These are phyloP conservation scores for Gardenia jasminoides DNA, from an alignment of 257 asterid species.

Conservation along the genomic window DNA sequence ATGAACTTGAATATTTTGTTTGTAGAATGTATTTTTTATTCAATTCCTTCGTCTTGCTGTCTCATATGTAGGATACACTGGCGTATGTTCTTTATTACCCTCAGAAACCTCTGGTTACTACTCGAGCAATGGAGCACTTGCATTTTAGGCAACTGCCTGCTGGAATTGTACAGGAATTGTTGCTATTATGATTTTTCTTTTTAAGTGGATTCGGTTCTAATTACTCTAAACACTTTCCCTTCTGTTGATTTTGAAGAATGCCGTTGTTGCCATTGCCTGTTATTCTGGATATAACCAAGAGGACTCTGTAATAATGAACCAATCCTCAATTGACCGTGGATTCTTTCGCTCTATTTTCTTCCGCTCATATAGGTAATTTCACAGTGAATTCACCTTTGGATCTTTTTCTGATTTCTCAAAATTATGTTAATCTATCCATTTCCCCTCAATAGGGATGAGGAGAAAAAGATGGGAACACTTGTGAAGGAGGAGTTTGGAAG, in stretches of 20 bases:
- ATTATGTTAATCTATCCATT: neutral
- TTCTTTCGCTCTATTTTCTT: conserved; percentile 26
- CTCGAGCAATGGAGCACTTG: conserved; percentile 31
- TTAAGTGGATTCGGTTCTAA: neutral
- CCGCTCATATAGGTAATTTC: conserved; percentile 25
- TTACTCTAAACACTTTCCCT: neutral
- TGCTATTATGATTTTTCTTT: neutral
- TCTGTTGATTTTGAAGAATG: conserved; percentile 11
- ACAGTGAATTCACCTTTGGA: neutral
- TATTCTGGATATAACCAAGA: conserved; percentile 31
- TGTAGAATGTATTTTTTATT: neutral
- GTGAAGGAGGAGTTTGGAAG: conserved; percentile 28
- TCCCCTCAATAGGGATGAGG: conserved; percentile 18
- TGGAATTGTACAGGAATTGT: conserved; percentile 15
- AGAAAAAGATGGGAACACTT: conserved; percentile 28
- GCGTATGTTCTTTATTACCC: conserved; percentile 30
- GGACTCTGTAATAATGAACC: conserved; percentile 29
- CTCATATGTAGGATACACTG: conserved; percentile 15
- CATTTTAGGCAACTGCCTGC: conserved; percentile 32
- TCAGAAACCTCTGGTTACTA: conserved; percentile 28
- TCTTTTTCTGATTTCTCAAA: too few species aligned
- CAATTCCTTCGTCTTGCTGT: neutral
- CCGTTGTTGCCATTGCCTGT: conserved; percentile 29
- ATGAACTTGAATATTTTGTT: neutral
- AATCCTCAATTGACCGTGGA: conserved; percentile 32